Percentiles rank a stretch among this genome's conserved stretches.
Conservation (phyloP, 805 yeast species). For the Kazachstania psychrophila region DNA sequence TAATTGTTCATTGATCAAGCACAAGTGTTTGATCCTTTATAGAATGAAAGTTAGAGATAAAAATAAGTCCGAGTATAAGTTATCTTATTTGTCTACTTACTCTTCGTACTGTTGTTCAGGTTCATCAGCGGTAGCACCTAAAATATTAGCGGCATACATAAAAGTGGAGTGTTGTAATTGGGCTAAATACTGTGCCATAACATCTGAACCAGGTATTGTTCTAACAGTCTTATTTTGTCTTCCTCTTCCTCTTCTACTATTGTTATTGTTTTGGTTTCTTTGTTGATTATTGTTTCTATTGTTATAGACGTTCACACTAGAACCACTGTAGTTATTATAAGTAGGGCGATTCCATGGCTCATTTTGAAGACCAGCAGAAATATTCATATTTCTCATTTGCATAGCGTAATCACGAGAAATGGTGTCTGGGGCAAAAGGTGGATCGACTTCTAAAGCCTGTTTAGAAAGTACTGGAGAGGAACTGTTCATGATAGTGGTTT, state of each 20-base stretch:
- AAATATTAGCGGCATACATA: conserved; percentile 44
- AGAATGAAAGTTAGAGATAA: too few relatives aligned
- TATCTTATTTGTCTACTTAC: conserved; percentile 3
- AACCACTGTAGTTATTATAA: background rate
- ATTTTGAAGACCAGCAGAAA: background rate
- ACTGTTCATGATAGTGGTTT: conserved; percentile 1
- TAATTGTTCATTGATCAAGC: too few relatives aligned
- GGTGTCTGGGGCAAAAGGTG: conserved; percentile 23
- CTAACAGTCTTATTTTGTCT: conserved; percentile 6
- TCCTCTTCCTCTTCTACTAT: conserved; percentile 1
- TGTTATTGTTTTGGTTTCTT: conserved; percentile 4
- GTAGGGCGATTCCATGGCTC: background rate
- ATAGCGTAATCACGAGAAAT: conserved; percentile 14
- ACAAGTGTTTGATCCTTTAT: too few relatives aligned
- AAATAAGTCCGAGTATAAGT: too few relatives aligned
- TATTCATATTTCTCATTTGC: background rate
- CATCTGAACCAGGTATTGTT: conserved; percentile 52
- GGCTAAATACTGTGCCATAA: conserved; percentile 72
- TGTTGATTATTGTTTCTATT: background rate
- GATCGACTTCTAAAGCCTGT: conserved; percentile 14
- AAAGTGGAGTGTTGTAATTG: conserved; percentile 55
- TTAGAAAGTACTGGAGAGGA: conserved; percentile 10
- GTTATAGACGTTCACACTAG: background rate
- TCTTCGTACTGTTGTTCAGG: conserved; percentile 16
- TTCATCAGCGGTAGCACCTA: conserved; percentile 40